Percentiles rank a stretch among this genome's conserved stretches.
These are phyloP conservation scores for Lichtheimia corymbifera DNA, from an alignment of 371 early-diverging fungal genomes.

Conservation along the genomic window DNA sequence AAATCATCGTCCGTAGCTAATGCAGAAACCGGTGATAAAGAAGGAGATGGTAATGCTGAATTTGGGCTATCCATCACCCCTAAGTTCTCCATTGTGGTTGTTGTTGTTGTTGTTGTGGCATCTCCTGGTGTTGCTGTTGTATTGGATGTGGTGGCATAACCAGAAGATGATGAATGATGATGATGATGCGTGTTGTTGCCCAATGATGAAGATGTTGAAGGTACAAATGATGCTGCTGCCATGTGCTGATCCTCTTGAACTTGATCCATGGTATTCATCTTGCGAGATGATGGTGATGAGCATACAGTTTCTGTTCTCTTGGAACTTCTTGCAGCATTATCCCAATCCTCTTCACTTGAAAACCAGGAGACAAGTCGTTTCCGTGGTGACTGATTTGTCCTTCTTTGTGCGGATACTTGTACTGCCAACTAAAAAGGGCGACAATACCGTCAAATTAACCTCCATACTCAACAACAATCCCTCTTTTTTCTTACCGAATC, in stretches of 20 bases:
- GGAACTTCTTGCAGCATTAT: conserved; percentile 2
- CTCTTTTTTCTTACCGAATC: neutral
- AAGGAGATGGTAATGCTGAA: conserved; percentile 23
- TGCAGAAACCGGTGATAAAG: conserved; percentile 14
- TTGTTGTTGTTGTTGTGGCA: neutral
- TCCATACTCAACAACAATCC: neutral
- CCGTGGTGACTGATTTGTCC: conserved; percentile 10
- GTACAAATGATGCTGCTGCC: neutral
- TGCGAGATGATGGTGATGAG: neutral
- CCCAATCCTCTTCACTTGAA: conserved; percentile 15
- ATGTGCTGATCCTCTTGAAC: neutral
- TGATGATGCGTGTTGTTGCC: neutral
- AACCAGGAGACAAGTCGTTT: conserved; percentile 19
- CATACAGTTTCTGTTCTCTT: conserved; percentile 8
- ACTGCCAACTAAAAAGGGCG: conserved; percentile 2
- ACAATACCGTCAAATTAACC: neutral
- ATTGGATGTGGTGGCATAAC: neutral
- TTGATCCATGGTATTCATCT: neutral
- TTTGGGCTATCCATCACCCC: conserved; percentile 13
- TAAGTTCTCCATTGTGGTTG: conserved; percentile 8
- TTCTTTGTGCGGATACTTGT: neutral
- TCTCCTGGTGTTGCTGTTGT: neutral
- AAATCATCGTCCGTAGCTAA: conserved; percentile 1
- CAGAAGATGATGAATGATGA: neutral
- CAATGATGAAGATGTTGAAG: neutral